Evolutionary conservation across 2,329 filamentous ascomycete genomes (phyloP).

Genomic region (Beauveria sp.): DNA sequence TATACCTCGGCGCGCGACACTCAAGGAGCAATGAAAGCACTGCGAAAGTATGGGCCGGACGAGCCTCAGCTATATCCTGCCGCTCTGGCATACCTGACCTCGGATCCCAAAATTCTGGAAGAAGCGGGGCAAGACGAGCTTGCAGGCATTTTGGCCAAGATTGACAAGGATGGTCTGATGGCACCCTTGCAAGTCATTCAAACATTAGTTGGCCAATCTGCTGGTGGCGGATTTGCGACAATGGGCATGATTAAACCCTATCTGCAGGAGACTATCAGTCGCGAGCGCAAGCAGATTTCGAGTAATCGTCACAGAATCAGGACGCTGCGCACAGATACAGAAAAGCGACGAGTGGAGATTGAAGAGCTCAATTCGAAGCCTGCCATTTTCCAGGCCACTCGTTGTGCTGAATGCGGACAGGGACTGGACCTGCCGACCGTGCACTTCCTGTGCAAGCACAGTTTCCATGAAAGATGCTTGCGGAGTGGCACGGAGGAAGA

Average conservation of each 20-base stretch:
- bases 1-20: constrained; percentile 93
- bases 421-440: constrained; percentile 81
- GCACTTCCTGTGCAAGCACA: constrained; percentile 95
- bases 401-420: constrained; percentile 75
- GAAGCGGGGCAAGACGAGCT: constrained; percentile 82
- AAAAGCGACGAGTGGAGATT: constrained; percentile 70
- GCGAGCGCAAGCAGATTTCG: constrained; percentile 78
- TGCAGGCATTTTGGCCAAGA: constrained; percentile 69
- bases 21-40: constrained; percentile 76
- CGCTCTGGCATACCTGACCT: constrained; percentile 88
- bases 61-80: constrained; percentile 90
- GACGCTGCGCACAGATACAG: constrained; percentile 78
- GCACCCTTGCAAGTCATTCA: constrained; percentile 95
- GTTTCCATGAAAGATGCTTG: constrained; percentile 88
- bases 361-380: constrained; percentile 70
- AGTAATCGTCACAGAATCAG: constrained; percentile 72
- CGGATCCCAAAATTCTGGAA: constrained; percentile 68
- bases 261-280: constrained; percentile 77
- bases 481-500: constrained; percentile 43
- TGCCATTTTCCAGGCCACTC: constrained; percentile 80
- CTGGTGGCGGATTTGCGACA: constrained; percentile 61
- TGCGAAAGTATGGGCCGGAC: constrained; percentile 84
- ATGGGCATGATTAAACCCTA: constrained; percentile 98
- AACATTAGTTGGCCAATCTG: constrained; percentile 61
- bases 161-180: constrained; percentile 87